These are phyloP conservation scores for Dichomitus squalens DNA, from an alignment of 1,284 basidiomycete species.

Conservation along the genomic window DNA sequence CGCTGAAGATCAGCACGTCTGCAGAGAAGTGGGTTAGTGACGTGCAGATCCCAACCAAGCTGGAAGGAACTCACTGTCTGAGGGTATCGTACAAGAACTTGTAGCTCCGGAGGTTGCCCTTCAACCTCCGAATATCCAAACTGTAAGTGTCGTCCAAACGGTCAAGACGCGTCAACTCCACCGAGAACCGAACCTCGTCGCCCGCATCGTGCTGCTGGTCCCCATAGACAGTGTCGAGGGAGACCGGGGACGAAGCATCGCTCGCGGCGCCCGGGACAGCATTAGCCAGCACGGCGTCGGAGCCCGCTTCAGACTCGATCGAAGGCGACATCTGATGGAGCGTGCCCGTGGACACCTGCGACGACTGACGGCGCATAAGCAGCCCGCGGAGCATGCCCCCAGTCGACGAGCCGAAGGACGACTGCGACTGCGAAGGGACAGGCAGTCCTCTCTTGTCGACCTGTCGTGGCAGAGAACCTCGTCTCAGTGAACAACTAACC, in stretches of 20 bases:
- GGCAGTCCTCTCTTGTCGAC: conserved; percentile 85
- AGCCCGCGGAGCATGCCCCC: conserved; percentile 84
- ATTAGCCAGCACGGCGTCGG: conserved; percentile 31
- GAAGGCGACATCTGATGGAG: conserved; percentile 25
- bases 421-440: conserved; percentile 66
- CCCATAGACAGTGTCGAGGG: conserved; percentile 72
- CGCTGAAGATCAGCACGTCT: conserved; percentile 51
- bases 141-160: conserved; percentile 86
- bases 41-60: neutral
- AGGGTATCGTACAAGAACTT: conserved; percentile 92
- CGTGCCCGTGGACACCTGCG: conserved; percentile 60
- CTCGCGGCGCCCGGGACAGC: conserved; percentile 25
- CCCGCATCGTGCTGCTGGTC: conserved; percentile 77
- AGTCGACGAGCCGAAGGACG: conserved; percentile 50
- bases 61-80: conserved; percentile 67
- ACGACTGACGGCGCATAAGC: conserved; percentile 85
- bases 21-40: conserved; percentile 17
- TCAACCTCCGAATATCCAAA: conserved; percentile 87
- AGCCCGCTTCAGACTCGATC: conserved; percentile 23
- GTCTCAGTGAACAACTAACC: neutral
- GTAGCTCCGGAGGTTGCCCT: conserved; percentile 92
- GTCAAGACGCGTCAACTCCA: conserved; percentile 88
- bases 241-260: conserved; percentile 28
- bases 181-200: conserved; percentile 92
- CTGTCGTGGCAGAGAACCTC: conserved; percentile 37